Evolutionary conservation across 805 yeast species (phyloP).

Genomic region (Metschnikowia koreensis): DNA sequence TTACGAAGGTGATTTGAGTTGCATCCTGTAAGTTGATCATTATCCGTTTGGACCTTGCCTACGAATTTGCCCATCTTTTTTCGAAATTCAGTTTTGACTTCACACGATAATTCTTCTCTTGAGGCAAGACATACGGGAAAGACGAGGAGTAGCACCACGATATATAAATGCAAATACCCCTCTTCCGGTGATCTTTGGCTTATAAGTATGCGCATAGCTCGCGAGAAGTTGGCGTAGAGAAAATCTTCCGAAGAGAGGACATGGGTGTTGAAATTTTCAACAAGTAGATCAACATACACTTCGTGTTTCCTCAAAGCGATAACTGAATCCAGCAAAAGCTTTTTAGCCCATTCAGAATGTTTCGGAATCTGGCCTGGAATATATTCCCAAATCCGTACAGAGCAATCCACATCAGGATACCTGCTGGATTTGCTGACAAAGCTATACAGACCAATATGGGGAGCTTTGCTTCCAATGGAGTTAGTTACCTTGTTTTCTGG

Average conservation of each 20-base stretch:
- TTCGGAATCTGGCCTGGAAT: not conserved
- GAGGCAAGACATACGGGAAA: slow-evolving; percentile 28
- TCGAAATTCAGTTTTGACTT: not conserved
- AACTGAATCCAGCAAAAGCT: not conserved
- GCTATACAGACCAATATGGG: not conserved
- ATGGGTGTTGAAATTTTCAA: not conserved
- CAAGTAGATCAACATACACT: not conserved
- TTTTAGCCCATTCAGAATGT: not conserved
- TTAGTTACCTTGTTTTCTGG: too few species aligned
- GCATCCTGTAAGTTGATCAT: not conserved
- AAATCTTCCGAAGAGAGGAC: not conserved
- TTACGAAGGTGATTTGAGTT: not conserved
- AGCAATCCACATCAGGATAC: slow-evolving; percentile 3
- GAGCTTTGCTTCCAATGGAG: too few species aligned
- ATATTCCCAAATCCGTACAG: slow-evolving; percentile 3
- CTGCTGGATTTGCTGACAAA: slow-evolving; percentile 1
- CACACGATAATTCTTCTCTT: not conserved
- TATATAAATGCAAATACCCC: slow-evolving; percentile 27
- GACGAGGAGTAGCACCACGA: slow-evolving; percentile 29
- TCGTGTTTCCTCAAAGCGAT: not conserved
- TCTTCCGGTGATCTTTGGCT: not conserved
- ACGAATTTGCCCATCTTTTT: not conserved
- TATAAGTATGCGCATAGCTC: not conserved
- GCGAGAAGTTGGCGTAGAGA: not conserved
- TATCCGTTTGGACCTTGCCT: not conserved